Evolutionary conservation across 1,139 yeast genomes (phyloP), one percentile per base, ranked within the genome.

Genomic region (Meyerozyma carpophila): DNA sequence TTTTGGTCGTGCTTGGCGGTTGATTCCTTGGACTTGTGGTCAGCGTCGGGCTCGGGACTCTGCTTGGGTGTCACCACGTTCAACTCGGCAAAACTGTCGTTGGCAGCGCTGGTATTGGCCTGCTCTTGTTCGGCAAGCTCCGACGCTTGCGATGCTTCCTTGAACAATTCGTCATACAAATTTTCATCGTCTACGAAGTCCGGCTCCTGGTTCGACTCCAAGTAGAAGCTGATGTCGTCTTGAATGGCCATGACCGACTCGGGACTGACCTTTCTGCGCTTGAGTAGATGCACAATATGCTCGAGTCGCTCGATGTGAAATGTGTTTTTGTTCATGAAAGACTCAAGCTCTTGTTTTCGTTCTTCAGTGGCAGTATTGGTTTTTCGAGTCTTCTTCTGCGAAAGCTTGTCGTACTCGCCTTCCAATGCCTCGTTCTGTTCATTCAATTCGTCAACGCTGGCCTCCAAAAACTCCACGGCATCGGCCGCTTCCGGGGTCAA

Each of bases 121-220:
- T 36, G 27, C 11, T 36, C 26, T 13, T 24, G 24, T 13, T 25
- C 40, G 32, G 18, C 32, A 13, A 26, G 11, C n/a, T 27, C 28
- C 10, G 40, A 14, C 21, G 32, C 13, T 11, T 50, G 24, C 14
- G 47, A 44, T 4, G 54, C 53, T 36, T 51, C 53, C 16, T 63
- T 70, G 45, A 68, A 59, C 25, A 73, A 62, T 44, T 73, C 77
- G 46, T 73, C 78, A 48, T 72, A 73, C 40, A 72, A 57, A 4
- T 70, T 56, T 18, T 63, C 70, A 43, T 71, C 75, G 49, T 65
- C 70, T 7, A 63, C 55, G 44, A 65, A 65, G 42, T 65, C 73
- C 16, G 71, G 68, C 36, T 71, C 76, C 40, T 68, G 72, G 45
- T 66, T 66, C 4, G 70, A 59, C 42, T 63, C 68, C 44, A 72